Evolutionary conservation across 2,329 filamentous ascomycete species (phyloP), one percentile per base, ranked within the genome.

Genomic region (Paramyrothecium sp.): DNA sequence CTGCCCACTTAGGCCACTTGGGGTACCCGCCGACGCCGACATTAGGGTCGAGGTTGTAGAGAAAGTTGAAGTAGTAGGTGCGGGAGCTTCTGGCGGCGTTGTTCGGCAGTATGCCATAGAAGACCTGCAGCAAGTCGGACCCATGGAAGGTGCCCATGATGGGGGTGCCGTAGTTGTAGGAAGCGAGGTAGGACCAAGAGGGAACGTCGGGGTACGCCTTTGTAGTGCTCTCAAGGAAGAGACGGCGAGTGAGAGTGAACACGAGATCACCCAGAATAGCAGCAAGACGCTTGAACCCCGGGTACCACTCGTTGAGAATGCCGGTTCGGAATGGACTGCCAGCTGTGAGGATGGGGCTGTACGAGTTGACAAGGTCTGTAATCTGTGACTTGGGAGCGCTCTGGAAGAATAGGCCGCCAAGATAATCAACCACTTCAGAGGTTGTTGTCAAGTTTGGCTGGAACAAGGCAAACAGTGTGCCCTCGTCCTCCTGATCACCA

Each of bases 401-500:
- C 38, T 78, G 71, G 76, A 91, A 92, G 75, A 84, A 89, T 53
- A 84, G 62, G 1, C 72, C 67, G 2, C 73, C 65, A 21, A 95
- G 72, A 66, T 94, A 94, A 19, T 80, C 73, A 34, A 85, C 78
- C 0, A 93, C 63, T 7, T 85, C 72, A 1, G 73, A 73, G 0
- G 80, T 84, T 1, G 80, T 88, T 11, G 84, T 89, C 53, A 93
- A 75, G 68, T 92, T 91, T 33, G 72, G 68, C 61, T 90, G 88
- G 69, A 88, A 87, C 34, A 93, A 77, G 5, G 86, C 78, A 68
- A 93, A 92, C 2, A 93, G 71, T 0, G 90, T 92, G 19, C 90
- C 89, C 71, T 94, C 90, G 67, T 94, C 90, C 75, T 93, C 89
- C 71, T 92, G 89, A 67, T 91, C 83, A 47, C 90, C 89, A 44